phyloP scores from a whole-genome alignment of 169 alveolate species.

The Cryptosporidium meleagridis region DNA sequence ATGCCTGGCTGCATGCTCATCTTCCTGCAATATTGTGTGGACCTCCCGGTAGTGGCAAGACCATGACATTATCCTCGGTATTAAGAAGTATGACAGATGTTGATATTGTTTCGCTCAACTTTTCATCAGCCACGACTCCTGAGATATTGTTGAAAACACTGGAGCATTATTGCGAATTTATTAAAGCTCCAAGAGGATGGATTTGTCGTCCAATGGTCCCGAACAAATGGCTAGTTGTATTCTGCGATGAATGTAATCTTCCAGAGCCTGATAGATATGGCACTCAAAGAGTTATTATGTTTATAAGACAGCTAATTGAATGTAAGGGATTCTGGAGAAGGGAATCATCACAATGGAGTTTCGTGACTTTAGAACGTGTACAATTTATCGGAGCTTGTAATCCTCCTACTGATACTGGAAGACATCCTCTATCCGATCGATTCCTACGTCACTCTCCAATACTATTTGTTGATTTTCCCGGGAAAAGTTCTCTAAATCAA shows the following conservation, averaged over 20 bases:
- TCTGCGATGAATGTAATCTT: constrained; percentile 97
- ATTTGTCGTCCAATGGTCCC: constrained; percentile 94
- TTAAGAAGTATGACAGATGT: constrained; percentile 92
- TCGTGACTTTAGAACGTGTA: constrained; percentile 95
- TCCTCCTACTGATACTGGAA: constrained; percentile 98
- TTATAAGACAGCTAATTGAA: constrained; percentile 95
- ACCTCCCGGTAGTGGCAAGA: constrained; percentile 98
- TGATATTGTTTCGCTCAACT: constrained; percentile 95
- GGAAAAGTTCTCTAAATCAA: constrained; percentile 93
- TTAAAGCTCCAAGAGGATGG: constrained; percentile 91
- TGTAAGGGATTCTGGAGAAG: constrained; percentile 95
- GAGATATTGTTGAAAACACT: constrained; percentile 92
- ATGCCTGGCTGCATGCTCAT: constrained; percentile 95
- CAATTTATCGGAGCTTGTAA: constrained; percentile 98
- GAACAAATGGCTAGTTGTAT: constrained; percentile 96
- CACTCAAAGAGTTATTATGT: constrained; percentile 95
- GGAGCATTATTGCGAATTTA: constrained; percentile 96
- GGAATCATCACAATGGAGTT: constrained; percentile 86
- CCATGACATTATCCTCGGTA: constrained; percentile 97
- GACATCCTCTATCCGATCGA: constrained; percentile 96
- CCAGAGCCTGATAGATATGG: constrained; percentile 98
- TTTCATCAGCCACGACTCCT: constrained; percentile 95
- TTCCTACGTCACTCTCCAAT: constrained; percentile 95
- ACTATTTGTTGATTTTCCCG: constrained; percentile 98
- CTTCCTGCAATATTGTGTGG: constrained; percentile 97